Conservation (phyloP, 2,329 filamentous ascomycete species). For the Diplodia sapinea region DNA sequence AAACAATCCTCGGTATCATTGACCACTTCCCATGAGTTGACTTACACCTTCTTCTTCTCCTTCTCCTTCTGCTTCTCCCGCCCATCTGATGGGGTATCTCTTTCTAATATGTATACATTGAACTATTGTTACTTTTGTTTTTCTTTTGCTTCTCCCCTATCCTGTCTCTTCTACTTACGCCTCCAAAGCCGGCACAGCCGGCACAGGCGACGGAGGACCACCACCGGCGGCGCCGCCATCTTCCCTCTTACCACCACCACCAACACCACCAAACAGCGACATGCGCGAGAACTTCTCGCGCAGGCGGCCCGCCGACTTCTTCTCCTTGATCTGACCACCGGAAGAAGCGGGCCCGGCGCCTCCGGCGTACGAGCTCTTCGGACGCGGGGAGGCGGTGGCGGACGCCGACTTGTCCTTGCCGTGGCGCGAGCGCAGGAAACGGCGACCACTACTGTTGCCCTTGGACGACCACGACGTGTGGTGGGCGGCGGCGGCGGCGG, state of each 20-base stretch:
- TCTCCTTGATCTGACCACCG: not conserved
- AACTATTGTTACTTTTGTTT: too few species aligned
- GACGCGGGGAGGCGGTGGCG: not conserved
- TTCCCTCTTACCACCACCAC: not conserved
- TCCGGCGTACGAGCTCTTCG: not conserved
- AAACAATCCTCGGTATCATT: not conserved
- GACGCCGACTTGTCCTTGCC: not conserved
- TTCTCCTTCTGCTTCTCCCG: too few species aligned
- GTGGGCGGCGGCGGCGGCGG: too few species aligned
- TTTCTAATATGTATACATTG: too few species aligned
- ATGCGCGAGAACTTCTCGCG: slow-evolving; percentile 19
- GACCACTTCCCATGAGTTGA: not conserved
- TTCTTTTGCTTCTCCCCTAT: too few species aligned
- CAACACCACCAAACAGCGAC: not conserved
- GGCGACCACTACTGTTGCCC: not conserved
- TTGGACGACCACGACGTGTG: not conserved
- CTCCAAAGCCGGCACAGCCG: not conserved
- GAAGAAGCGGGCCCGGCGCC: too few species aligned
- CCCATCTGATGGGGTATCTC: too few species aligned
- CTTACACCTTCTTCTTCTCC: too few species aligned
- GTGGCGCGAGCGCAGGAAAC: not conserved
- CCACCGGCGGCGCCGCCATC: not conserved
- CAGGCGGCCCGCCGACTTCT: slow-evolving; percentile 1
- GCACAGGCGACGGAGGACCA: not conserved
- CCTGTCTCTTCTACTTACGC: too few species aligned